These are phyloP conservation scores for Fistulinella prunicolor DNA, from an alignment of 768 basidiomycete species.

Conservation along the genomic window DNA sequence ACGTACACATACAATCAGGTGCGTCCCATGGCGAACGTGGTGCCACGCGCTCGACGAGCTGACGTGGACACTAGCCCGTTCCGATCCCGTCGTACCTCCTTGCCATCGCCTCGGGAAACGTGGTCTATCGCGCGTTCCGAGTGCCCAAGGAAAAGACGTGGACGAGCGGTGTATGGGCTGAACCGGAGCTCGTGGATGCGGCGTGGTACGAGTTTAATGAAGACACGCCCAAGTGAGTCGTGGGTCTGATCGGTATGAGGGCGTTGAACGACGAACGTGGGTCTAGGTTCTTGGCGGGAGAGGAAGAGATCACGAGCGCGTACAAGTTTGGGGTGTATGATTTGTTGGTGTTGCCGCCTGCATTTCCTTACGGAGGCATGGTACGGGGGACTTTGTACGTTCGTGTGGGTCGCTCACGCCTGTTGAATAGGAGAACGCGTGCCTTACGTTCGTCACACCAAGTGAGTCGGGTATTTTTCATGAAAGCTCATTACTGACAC, in stretches of 20 bases:
- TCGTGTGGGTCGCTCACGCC: background rate
- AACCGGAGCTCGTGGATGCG: conserved; percentile 76
- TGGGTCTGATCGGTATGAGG: no score
- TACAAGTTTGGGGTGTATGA: conserved; percentile 91
- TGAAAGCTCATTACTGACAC: no score
- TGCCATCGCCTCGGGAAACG: conserved; percentile 84
- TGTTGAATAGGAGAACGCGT: conserved; percentile 72
- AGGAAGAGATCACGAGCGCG: conserved; percentile 65
- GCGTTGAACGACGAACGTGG: background rate
- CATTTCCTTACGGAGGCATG: conserved; percentile 92
- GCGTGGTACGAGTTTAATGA: conserved; percentile 88
- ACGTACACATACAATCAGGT: conserved; percentile 79
- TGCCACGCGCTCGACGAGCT: no score
- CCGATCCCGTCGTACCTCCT: conserved; percentile 88
- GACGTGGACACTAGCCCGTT: conserved; percentile 45
- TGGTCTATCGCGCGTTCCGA: conserved; percentile 67
- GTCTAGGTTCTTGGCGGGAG: conserved; percentile 64
- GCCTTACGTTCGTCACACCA: conserved; percentile 83
- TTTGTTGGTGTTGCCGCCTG: conserved; percentile 80
- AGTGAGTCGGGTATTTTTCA: no score
- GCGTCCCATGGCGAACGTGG: conserved; percentile 11
- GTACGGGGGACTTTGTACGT: conserved; percentile 29
- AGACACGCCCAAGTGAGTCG: conserved; percentile 66
- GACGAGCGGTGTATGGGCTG: conserved; percentile 87
- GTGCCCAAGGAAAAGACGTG: conserved; percentile 61